A percentile compares a stretch with the other conserved stretches of the same genome.
These are phyloP conservation scores for Chlamydomonas urium DNA, from an alignment of 139 green algal genomes.

Conservation along the genomic window DNA sequence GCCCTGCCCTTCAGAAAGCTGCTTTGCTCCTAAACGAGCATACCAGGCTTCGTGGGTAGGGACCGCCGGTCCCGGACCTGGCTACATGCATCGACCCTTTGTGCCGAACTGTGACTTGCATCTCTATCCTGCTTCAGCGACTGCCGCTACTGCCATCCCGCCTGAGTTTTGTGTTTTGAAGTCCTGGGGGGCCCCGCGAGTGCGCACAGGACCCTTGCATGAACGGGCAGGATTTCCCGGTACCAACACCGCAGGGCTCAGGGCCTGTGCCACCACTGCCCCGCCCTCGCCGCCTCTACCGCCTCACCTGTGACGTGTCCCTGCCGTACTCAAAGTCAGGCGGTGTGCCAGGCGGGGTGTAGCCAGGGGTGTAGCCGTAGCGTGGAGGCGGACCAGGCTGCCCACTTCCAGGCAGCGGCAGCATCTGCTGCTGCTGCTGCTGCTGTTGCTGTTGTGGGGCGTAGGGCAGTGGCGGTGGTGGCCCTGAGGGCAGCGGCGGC, in stretches of 20 bases:
- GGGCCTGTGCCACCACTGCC: too few relatives aligned
- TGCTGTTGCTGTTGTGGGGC: not conserved
- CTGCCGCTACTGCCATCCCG: not conserved
- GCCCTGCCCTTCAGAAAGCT: not conserved
- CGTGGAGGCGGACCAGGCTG: too few relatives aligned
- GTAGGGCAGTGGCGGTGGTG: not conserved
- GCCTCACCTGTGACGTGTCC: not conserved
- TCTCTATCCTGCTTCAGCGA: not conserved
- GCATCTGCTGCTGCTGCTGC: not conserved
- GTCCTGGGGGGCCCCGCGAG: not conserved
- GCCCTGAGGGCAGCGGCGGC: conserved; percentile 1
- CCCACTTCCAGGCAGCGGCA: too few relatives aligned
- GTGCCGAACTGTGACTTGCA: not conserved
- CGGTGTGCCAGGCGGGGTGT: conserved; percentile 3
- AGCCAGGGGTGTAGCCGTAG: conserved; percentile 4
- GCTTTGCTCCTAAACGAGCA: not conserved
- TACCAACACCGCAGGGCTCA: too few relatives aligned
- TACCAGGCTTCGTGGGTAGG: too few relatives aligned
- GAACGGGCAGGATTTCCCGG: too few relatives aligned
- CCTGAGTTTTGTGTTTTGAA: too few relatives aligned
- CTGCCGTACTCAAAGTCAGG: conserved; percentile 7
- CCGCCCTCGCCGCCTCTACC: too few relatives aligned
- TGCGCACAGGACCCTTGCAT: not conserved
- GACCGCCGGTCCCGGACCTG: too few relatives aligned
- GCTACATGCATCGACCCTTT: not conserved